Evolutionary conservation across 2,329 filamentous ascomycete genomes (phyloP).

Genomic region (Arthrobotrys musiformis): DNA sequence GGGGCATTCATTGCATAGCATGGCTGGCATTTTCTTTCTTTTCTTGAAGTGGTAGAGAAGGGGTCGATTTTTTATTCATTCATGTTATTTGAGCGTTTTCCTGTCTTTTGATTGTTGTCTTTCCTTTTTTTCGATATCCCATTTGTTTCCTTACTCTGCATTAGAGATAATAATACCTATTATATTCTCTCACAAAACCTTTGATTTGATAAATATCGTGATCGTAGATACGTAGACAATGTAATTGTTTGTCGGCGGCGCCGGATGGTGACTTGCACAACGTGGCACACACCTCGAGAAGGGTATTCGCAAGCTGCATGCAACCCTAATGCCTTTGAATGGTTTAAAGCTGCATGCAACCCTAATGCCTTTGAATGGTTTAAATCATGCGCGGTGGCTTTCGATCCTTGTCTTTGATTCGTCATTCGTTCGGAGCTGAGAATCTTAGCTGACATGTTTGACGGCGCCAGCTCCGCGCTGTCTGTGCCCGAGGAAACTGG

Average conservation of each 20-base stretch:
- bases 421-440: background rate
- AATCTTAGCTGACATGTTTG: too few species aligned
- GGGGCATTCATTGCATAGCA: constrained; percentile 57
- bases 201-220: background rate
- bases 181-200: constrained; percentile 12
- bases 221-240: background rate
- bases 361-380: background rate
- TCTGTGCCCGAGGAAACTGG: background rate
- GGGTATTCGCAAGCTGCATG: background rate
- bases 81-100: constrained; percentile 44
- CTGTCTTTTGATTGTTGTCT: constrained; percentile 7
- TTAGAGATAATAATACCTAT: constrained; percentile 41
- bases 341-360: background rate
- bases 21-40: constrained; percentile 38
- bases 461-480: too few species aligned
- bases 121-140: constrained; percentile 26
- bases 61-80: constrained; percentile 8
- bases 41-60: constrained; percentile 9
- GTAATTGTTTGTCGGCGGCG: too few species aligned
- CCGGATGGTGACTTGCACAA: background rate
- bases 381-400: background rate
- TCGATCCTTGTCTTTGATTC: constrained; percentile 2
- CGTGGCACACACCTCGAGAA: background rate
- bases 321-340: background rate
- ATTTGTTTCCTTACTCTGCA: constrained; percentile 22